A percentile compares a stretch with the other conserved stretches of the same genome.
Evolutionary conservation across 371 early-diverging fungal genomes (phyloP).

Genomic region (Mortierella sp.): DNA sequence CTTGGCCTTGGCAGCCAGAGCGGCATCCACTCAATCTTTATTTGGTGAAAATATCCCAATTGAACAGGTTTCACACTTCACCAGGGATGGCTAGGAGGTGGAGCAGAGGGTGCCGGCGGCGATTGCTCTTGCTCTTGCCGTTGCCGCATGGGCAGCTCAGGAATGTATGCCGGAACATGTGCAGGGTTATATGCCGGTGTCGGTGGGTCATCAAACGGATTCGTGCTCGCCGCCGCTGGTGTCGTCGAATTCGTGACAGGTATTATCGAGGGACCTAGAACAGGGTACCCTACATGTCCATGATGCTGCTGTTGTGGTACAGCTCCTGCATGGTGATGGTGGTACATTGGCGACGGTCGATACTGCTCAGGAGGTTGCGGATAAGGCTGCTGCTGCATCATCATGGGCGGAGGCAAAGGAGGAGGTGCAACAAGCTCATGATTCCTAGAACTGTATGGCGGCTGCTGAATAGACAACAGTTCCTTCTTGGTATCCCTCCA

Average conservation of each 20-base stretch:
- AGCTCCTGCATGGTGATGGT: neutral
- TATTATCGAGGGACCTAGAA: neutral
- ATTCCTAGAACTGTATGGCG: neutral
- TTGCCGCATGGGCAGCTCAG: constrained; percentile 4
- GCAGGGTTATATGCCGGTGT: constrained; percentile 19
- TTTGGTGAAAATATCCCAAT: neutral
- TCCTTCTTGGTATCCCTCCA: constrained; percentile 45
- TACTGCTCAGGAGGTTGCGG: neutral
- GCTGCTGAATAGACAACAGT: neutral
- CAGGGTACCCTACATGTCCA: neutral
- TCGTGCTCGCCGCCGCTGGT: neutral
- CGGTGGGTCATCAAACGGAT: neutral
- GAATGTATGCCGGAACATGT: neutral
- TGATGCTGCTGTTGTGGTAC: neutral
- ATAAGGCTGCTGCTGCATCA: neutral
- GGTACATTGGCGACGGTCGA: neutral
- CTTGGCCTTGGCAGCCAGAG: neutral
- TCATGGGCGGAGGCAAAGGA: constrained; percentile 5
- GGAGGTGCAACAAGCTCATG: constrained; percentile 35
- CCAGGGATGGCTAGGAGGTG: neutral
- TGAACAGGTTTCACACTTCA: constrained; percentile 4
- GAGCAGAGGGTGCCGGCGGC: constrained; percentile 1
- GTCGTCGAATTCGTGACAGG: neutral
- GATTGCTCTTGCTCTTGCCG: neutral
- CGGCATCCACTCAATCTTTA: neutral